Evolutionary conservation across 225 moss, liverwort and hornwort genomes (phyloP), one percentile per base, ranked within the genome.

Genomic region (Climacium dendroides): DNA sequence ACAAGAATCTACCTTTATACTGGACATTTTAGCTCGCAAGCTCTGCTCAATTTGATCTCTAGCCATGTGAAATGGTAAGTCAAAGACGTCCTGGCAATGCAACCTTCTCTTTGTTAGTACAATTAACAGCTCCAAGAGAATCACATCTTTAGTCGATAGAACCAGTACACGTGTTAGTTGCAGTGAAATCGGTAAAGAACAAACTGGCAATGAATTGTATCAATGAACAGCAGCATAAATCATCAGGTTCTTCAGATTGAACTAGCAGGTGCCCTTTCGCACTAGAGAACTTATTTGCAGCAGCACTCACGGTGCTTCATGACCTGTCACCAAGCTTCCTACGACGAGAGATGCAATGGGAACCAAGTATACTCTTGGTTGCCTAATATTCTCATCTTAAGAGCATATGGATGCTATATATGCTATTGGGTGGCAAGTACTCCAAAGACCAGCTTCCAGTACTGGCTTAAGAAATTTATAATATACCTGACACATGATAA

Each of bases 11-110:
- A 97, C 97, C 96, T 96, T 98, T 82, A 97, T 97, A 59, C 96
- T 94, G 63, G 92, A 93, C 97, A 98, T 96, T 91, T 98, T 98
- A 23, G 91, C 93, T 82, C 96, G 91, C 88, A 98, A 82, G 87
- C 98, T 98, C 88, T 96, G 95, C 90, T 97, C 98, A 87, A 97
- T 98, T 91, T 95, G 98, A 91, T 95, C 96, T 89, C 93, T 94
- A 63, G 97, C 96, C 93, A 98, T 96, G 91, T 95, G 92, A 90
- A 96, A 96, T 60, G 98, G 97, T 47, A 97, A 92, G 93, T 97
- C 98, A 89, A 98, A 97, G 83, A 95, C 94, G 91, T 98, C 98
- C 96, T 97, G 97, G 32, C 20, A 84, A 92, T 77, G 39, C 54
- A 79, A 82, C 20, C 62, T 70, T 61, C 65, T 50, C 58, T 59